Base-by-base conservation (phyloP, 176 grass and related monocot species). In the Themeda triandra region DNA sequence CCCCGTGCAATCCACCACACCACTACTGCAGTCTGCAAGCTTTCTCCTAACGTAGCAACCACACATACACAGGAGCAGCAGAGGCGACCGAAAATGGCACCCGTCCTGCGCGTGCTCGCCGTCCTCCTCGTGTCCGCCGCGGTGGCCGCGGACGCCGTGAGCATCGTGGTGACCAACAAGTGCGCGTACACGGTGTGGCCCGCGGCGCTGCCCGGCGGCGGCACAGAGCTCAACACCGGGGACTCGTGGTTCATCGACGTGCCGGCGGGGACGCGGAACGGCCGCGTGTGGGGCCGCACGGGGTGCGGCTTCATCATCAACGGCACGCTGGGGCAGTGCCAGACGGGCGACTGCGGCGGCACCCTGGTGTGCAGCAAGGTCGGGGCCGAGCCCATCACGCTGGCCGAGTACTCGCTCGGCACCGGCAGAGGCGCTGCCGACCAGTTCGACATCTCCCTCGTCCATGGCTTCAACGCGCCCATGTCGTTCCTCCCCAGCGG, bases 381-480 rank as follows among this genome's bases (percentile, higher is more conserved):
- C 41, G 75, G 80, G 0, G 8, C 2, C 5, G 1, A 33, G 54
- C 89, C 83, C 33, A 28, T 54, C 79, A 91, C 83, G 12, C 64
- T 92, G 36, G 89, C 80, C 6, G 86, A 89, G 84, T 94, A 82
- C 84, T n/a, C 71, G 18, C 86, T 94, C 14, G 76, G 65, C 69
- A 15, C 0, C 28, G 15, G 2, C 9, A 13, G 24, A 81, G 48
- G 4, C 6, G 19, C 18, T 4, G 19, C 18, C 62, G 13, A 91
- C 80, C 73, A 54, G 36, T 58, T 86, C 69, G 87, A 91, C 69
- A 73, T 94, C 82, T 94, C 88, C 33, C 32, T 73, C 70, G 25
- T 87, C 64, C 76, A 82, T 17, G 89, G 92, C 14, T 94, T 88
- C 86, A 92, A 92, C 83, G 87, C 84, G 78, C 84, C 83, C 6